Conservation (phyloP, 495 filamentous ascomycete species). For the Massariosphaeria phaeospora region DNA sequence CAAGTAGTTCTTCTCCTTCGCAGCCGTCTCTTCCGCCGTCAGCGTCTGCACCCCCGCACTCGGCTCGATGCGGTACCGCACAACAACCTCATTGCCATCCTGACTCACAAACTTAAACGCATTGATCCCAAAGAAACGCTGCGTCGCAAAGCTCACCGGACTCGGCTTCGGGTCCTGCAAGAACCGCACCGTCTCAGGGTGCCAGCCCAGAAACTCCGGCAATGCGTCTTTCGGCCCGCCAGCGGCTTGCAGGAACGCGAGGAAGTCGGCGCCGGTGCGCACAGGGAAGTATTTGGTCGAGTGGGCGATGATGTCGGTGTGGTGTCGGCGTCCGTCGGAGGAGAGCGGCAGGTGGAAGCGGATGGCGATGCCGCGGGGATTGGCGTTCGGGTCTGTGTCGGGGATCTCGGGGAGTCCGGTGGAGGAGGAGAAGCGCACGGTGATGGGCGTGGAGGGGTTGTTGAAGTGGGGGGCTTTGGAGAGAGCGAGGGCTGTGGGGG, state of each 20-base stretch:
- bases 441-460: conserved; percentile 44
- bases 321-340: conserved; percentile 40
- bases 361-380: conserved; percentile 49
- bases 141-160: conserved; percentile 45
- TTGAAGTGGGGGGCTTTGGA: conserved; percentile 51
- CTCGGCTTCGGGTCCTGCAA: conserved; percentile 47
- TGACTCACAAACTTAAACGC: conserved; percentile 48
- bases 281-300: conserved; percentile 48
- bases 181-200: conserved; percentile 47
- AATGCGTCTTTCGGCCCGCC: conserved; percentile 32
- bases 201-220: conserved; percentile 42
- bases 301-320: conserved; percentile 55
- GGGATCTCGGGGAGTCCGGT: conserved; percentile 51
- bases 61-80: conserved; percentile 48
- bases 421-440: conserved; percentile 50
- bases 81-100: conserved; percentile 43
- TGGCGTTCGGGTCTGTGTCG: conserved; percentile 46
- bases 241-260: conserved; percentile 45
- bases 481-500: conserved; percentile 42
- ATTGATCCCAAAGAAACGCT: conserved; percentile 47
- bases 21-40: conserved; percentile 36
- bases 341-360: conserved; percentile 45
- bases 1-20: conserved; percentile 41
- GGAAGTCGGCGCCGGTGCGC: conserved; percentile 46
- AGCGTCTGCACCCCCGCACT: conserved; percentile 40